Conservation (phyloP, 139 green algal species). For the Zygnema cylindricum region DNA sequence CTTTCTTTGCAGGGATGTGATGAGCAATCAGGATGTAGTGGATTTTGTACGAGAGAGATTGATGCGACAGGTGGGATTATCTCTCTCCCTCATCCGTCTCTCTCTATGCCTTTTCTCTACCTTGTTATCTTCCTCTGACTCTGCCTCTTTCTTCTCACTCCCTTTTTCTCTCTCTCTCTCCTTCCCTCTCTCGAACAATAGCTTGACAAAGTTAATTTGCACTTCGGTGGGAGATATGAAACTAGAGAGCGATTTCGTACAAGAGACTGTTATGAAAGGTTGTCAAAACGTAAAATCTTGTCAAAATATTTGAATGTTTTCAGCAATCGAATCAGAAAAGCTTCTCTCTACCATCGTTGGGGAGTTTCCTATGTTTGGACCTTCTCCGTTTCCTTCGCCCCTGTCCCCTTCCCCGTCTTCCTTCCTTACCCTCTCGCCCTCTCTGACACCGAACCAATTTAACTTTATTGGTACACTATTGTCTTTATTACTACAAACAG, state of each 20-base stretch:
- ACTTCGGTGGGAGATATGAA: too few relatives aligned
- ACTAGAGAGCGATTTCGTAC: too few relatives aligned
- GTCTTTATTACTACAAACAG: too few relatives aligned
- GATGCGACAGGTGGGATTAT: not conserved
- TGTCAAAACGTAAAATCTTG: too few relatives aligned
- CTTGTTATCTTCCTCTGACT: not conserved
- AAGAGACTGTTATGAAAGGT: too few relatives aligned
- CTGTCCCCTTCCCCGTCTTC: not conserved
- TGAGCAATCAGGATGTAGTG: slow-evolving; percentile 81
- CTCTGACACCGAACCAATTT: not conserved
- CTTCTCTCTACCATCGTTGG: too few relatives aligned
- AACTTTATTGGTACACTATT: too few relatives aligned
- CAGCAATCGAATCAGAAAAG: too few relatives aligned
- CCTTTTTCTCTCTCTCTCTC: not conserved
- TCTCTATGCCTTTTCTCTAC: not conserved
- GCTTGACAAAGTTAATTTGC: too few relatives aligned
- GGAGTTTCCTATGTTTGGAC: too few relatives aligned
- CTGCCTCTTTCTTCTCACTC: not conserved
- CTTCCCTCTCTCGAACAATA: not conserved
- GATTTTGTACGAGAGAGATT: slow-evolving; percentile 83
- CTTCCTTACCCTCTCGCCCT: not conserved
- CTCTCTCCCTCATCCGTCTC: not conserved
- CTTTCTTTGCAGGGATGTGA: slow-evolving; percentile 74
- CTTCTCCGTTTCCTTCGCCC: not conserved
- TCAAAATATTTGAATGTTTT: too few relatives aligned